Base-by-base conservation (phyloP, 306 rosid genomes). In the Sindora glabra region DNA sequence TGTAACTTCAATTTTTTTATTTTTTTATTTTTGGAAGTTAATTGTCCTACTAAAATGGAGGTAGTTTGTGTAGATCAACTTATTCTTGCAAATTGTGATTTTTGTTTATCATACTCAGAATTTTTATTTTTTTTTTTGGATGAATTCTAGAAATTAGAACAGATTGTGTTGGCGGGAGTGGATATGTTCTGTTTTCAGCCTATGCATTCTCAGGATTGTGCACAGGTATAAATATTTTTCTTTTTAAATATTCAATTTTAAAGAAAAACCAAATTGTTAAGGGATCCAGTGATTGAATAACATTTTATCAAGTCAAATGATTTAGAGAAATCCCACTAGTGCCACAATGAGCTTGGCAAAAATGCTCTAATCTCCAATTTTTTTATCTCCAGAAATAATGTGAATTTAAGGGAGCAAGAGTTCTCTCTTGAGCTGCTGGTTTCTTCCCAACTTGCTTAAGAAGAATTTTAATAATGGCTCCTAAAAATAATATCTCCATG, bases 111-210 rank as follows among this genome's bases (percentile, higher is more conserved):
- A 37, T 8, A 21, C 62, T 49, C n/a, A n/a, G n/a, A 15, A 32
- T 70, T 30, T 30, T 11, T 14, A 29, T 8, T 18, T 49, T 29
- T 32, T 3, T 3, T 24, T 51, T 15, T 34, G 67, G 49, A 51
- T 39, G 67, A 26, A 50, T 62, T 72, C 65, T 71, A 92, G 98
- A 86, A 79, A 88, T 51, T 92, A 65, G 86, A 92, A 60, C 83
- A 73, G 68, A 74, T 92, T 66, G 95, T 88, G 59, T 69, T 60
- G 82, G 75, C 71, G 65, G 73, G 73, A 70, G 80, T 71, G 51
- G 96, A 92, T 65, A 81, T 83, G 45, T 86, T 76, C 76, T 77
- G 90, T 66, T 88, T 92, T 76, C 86, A 79, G 66, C 95, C 98
- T 59, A 88, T 86, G 94, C 95, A 88, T 72, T 66, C 86, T 56